A percentile compares a stretch with the other conserved stretches of the same genome.
Evolutionary conservation across 176 grass and related monocot species (phyloP).

Genomic region (Carex scoparia): DNA sequence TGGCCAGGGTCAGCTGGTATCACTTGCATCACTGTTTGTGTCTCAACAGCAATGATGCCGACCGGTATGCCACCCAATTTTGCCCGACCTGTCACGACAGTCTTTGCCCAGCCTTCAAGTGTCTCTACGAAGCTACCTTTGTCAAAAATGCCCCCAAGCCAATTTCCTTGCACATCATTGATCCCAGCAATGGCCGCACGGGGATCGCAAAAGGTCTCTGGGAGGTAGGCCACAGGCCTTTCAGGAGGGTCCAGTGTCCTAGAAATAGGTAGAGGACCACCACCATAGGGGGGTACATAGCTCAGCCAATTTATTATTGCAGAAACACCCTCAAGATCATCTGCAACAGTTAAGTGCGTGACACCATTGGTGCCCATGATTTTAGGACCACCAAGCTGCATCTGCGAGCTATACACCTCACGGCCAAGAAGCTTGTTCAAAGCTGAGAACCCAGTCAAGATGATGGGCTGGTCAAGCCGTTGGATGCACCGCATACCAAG

Average conservation of each 20-base stretch:
- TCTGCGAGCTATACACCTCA: conserved; percentile 98
- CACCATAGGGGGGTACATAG: conserved; percentile 88
- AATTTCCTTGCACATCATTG: conserved; percentile 52
- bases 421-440: conserved; percentile 96
- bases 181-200: conserved; percentile 79
- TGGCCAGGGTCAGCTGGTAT: conserved; percentile 97
- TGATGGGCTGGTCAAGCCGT: conserved; percentile 94
- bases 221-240: conserved; percentile 65
- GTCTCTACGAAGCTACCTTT: conserved; percentile 86
- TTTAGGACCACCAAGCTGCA: conserved; percentile 98
- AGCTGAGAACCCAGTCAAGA: conserved; percentile 85
- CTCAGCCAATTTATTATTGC: conserved; percentile 96
- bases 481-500: conserved; percentile 98
- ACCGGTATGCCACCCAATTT: conserved; percentile 96
- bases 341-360: conserved; percentile 85
- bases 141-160: conserved; percentile 94
- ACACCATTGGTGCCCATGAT: conserved; percentile 99
- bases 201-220: conserved; percentile 88
- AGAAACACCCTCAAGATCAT: conserved; percentile 98
- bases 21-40: conserved; percentile 90
- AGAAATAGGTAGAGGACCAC: conserved; percentile 85
- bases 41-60: conserved; percentile 91
- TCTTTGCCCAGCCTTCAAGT: conserved; percentile 98
- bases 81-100: conserved; percentile 88
- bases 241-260: conserved; percentile 82